Conservation (phyloP, 2,329 filamentous ascomycete species). For the Hortaea sp. region DNA sequence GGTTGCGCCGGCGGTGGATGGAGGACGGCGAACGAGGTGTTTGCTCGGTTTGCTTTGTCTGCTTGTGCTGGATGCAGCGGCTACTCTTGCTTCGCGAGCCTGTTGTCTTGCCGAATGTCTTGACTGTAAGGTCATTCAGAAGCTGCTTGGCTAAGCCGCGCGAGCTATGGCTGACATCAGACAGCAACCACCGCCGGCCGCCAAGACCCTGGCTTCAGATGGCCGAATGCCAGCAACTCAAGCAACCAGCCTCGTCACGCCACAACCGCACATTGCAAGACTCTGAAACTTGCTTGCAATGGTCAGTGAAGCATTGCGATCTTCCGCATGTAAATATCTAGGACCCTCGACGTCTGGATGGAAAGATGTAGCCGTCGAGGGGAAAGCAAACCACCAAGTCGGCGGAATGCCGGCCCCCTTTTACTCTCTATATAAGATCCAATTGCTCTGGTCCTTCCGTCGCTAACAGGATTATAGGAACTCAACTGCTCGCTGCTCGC, state of each 20-base stretch:
- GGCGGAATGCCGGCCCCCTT: too few species aligned
- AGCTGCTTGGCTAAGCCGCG: background rate
- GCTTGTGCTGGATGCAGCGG: too few species aligned
- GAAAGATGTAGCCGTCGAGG: constrained; percentile 3
- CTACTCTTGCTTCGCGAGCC: too few species aligned
- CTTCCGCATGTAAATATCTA: constrained; percentile 2
- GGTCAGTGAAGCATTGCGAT: background rate
- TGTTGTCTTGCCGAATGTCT: too few species aligned
- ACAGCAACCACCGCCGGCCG: background rate
- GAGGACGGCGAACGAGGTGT: too few species aligned
- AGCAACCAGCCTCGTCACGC: constrained; percentile 2
- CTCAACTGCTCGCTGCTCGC: too few species aligned
- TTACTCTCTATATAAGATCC: too few species aligned
- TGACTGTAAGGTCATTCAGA: background rate
- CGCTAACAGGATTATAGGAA: too few species aligned
- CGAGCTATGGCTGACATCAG: background rate
- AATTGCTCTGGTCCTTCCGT: too few species aligned
- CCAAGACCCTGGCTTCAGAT: background rate
- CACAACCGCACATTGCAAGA: constrained; percentile 2
- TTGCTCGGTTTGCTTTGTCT: too few species aligned
- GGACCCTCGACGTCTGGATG: constrained; percentile 3
- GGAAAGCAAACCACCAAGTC: background rate
- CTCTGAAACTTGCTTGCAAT: constrained; percentile 6
- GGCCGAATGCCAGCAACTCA: background rate
- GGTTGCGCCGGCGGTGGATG: too few species aligned